Conservation (phyloP, 106 monocot genomes). For the Acanthochlamys bracteata region DNA sequence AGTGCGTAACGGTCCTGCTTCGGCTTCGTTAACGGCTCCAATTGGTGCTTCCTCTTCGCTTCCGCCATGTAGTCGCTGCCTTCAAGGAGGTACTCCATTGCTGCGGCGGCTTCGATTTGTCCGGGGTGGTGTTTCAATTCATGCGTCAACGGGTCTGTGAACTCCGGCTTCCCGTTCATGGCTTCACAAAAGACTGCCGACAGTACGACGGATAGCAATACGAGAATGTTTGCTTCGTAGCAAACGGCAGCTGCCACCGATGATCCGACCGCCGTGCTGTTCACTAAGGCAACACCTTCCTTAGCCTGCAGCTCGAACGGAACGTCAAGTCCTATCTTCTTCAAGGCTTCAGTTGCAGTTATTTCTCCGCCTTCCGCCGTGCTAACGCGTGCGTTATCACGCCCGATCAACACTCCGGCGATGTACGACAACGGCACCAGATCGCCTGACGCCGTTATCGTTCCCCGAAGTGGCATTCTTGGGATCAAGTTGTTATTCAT, state of each 20-base stretch:
- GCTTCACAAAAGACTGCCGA: conserved; percentile 56
- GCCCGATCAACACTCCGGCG: conserved; percentile 33
- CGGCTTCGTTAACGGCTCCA: conserved; percentile 34
- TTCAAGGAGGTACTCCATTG: conserved; percentile 54
- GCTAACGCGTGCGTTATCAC: conserved; percentile 20
- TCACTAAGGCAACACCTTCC: conserved; percentile 45
- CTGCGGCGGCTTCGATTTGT: conserved; percentile 51
- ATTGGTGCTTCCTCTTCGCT: conserved; percentile 20
- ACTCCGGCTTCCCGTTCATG: conserved; percentile 50
- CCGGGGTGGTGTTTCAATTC: conserved; percentile 60
- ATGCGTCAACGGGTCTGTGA: conserved; percentile 47
- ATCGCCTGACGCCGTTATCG: conserved; percentile 45
- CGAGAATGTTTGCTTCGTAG: conserved; percentile 39
- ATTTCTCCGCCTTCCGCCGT: conserved; percentile 20
- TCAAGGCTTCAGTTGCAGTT: conserved; percentile 20
- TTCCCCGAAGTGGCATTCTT: conserved; percentile 33
- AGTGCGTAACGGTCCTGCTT: conserved; percentile 52
- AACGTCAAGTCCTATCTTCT: conserved; percentile 11
- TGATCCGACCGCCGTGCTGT: conserved; percentile 45
- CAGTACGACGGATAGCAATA: conserved; percentile 21
- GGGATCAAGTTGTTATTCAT: conserved; percentile 33
- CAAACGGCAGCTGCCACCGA: conserved; percentile 44
- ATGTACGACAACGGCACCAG: conserved; percentile 51
- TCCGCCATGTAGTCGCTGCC: conserved; percentile 45
- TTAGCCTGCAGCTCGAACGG: conserved; percentile 45